phyloP scores from a whole-genome alignment of 192 early-diverging fungal genomes.

The Coemansia sp. region DNA sequence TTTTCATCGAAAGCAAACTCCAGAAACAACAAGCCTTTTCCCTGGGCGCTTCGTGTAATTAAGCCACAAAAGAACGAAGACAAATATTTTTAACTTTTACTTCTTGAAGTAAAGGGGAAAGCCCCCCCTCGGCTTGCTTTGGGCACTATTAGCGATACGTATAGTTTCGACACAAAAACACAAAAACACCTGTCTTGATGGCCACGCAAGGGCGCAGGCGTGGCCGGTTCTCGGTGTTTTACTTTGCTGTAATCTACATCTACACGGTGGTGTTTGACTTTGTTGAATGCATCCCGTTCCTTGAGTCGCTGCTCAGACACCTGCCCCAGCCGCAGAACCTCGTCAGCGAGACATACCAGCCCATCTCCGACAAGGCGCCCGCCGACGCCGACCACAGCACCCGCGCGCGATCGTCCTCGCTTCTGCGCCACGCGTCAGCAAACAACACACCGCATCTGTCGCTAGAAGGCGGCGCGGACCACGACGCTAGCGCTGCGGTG shows the following conservation, averaged over 20 bases:
- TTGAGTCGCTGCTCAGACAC: constrained; percentile 32
- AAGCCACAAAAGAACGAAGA: too few relatives aligned
- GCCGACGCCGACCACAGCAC: constrained; percentile 5
- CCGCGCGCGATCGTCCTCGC: constrained; percentile 3
- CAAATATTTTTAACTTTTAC: too few relatives aligned
- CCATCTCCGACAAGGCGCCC: constrained; percentile 32
- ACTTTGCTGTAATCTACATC: constrained; percentile 45
- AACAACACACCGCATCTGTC: not conserved
- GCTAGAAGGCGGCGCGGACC: not conserved
- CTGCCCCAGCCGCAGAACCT: constrained; percentile 46
- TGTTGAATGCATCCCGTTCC: constrained; percentile 33
- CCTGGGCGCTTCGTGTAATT: too few relatives aligned
- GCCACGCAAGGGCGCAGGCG: constrained; percentile 9
- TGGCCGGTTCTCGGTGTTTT: constrained; percentile 45
- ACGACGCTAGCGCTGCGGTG: not conserved
- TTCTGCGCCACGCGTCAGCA: not conserved
- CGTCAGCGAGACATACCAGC: constrained; percentile 51
- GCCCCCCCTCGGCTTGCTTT: too few relatives aligned
- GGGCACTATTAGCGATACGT: too few relatives aligned
- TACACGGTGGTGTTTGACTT: constrained; percentile 44
- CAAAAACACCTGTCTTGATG: constrained; percentile 1
- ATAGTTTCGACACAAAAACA: too few relatives aligned
- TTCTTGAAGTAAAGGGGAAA: too few relatives aligned
- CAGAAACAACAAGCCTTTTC: too few relatives aligned
- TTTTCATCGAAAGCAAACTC: too few relatives aligned